Conservation (phyloP, 164 flowering plant genomes). For the Malania oleifera region DNA sequence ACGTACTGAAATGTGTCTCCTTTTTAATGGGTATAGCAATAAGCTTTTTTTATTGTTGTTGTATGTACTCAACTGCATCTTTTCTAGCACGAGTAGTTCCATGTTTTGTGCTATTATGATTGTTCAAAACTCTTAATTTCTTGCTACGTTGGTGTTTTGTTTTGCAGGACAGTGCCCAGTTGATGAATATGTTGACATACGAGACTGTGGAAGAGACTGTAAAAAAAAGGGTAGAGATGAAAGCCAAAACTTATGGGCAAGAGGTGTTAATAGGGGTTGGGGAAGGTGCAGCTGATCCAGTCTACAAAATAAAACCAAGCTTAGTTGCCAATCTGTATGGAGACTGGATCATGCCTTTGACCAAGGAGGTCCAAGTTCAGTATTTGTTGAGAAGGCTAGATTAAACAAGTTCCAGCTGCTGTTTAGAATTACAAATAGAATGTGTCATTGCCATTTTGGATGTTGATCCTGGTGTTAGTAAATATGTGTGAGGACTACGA, state of each 20-base stretch:
- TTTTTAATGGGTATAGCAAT: too few species aligned
- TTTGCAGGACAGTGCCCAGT: constrained; percentile 52
- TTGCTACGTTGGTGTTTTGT: constrained; percentile 2
- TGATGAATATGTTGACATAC: constrained; percentile 74
- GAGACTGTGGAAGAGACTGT: constrained; percentile 64
- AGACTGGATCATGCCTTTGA: constrained; percentile 94
- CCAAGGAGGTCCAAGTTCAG: constrained; percentile 82
- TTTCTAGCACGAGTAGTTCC: too few species aligned
- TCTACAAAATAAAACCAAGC: constrained; percentile 75
- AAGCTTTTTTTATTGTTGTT: too few species aligned
- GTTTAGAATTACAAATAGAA: not conserved
- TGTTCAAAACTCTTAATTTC: not conserved
- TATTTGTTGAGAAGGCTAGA: constrained; percentile 84
- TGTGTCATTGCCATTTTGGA: too few species aligned
- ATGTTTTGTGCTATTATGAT: not conserved
- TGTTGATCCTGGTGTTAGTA: too few species aligned
- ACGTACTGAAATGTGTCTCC: too few species aligned
- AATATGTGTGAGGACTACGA: too few species aligned
- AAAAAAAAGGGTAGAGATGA: constrained; percentile 69
- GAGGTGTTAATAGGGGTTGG: constrained; percentile 32
- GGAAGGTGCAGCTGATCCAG: constrained; percentile 33
- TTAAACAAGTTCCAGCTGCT: constrained; percentile 24
- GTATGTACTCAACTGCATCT: too few species aligned
- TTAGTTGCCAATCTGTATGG: constrained; percentile 76
- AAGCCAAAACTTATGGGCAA: constrained; percentile 66